Percentiles rank a stretch among this genome's conserved stretches.
Conservation (phyloP, 768 basidiomycete species). For the Auricularia auricula-judae region DNA sequence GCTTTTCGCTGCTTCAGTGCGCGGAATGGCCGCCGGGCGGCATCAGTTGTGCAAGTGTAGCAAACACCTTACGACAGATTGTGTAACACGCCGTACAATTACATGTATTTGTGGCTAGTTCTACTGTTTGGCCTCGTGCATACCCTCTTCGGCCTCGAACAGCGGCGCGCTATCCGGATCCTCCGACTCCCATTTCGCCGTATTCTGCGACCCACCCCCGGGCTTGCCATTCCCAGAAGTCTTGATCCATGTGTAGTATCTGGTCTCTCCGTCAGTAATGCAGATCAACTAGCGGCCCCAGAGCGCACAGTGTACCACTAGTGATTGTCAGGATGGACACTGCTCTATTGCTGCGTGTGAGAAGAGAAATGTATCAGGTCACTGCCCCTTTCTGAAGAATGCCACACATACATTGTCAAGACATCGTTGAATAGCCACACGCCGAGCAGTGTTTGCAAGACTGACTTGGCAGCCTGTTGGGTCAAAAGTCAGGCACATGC, state of each 20-base stretch:
- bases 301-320: slow-evolving; percentile 50
- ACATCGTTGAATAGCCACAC: slow-evolving; percentile 68
- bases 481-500: background rate
- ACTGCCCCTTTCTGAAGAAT: background rate
- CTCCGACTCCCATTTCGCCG: slow-evolving; percentile 15
- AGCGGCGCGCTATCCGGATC: slow-evolving; percentile 14
- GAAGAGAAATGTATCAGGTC: background rate
- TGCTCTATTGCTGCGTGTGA: slow-evolving; percentile 40
- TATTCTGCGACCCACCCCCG: background rate
- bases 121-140: slow-evolving; percentile 3
- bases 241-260: slow-evolving; percentile 49
- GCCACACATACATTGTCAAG: slow-evolving; percentile 50
- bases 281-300: background rate
- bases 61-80: too few species aligned
- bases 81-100: background rate
- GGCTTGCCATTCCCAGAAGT: slow-evolving; percentile 3
- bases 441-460: slow-evolving; percentile 72
- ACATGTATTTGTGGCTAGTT: slow-evolving; percentile 6
- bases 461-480: slow-evolving; percentile 62
- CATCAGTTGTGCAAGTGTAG: too few species aligned
- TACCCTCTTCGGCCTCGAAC: slow-evolving; percentile 17
- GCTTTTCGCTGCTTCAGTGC: too few species aligned
- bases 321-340: slow-evolving; percentile 58
- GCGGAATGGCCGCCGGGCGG: too few species aligned
- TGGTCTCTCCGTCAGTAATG: slow-evolving; percentile 11